Percentiles rank a stretch among this genome's conserved stretches.
These are phyloP conservation scores for Penicillium sp. DNA, from an alignment of 2,329 filamentous ascomycete genomes.

Conservation along the genomic window DNA sequence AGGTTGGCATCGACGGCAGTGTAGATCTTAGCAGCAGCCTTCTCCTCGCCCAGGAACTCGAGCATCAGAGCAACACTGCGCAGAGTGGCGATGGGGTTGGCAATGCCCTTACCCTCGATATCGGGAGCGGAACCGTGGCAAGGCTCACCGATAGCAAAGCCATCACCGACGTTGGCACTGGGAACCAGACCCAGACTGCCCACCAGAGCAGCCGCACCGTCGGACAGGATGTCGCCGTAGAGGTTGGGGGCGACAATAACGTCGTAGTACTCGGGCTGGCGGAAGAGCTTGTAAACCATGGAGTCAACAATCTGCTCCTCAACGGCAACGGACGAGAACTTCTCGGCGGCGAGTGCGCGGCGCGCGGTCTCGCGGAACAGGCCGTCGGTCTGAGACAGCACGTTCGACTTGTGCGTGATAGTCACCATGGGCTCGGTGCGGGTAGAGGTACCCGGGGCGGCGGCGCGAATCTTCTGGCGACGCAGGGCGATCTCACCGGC, in stretches of 20 bases:
- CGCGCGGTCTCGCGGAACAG: constrained; percentile 82
- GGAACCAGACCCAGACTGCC: constrained; percentile 89
- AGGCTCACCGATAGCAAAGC: constrained; percentile 94
- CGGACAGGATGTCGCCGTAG: constrained; percentile 94
- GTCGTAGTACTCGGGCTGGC: constrained; percentile 90
- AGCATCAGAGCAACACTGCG: constrained; percentile 90
- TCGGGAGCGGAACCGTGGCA: constrained; percentile 96
- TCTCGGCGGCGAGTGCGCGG: constrained; percentile 61
- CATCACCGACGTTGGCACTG: constrained; percentile 88
- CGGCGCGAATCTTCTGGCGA: constrained; percentile 71
- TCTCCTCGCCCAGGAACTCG: constrained; percentile 85
- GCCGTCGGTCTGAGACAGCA: constrained; percentile 91
- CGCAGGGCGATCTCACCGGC: constrained; percentile 91
- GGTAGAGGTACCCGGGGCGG: constrained; percentile 43
- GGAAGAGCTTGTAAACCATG: constrained; percentile 99
- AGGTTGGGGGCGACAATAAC: constrained; percentile 97
- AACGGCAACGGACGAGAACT: constrained; percentile 62
- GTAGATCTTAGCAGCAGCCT: constrained; percentile 85
- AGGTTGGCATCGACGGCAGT: constrained; percentile 86
- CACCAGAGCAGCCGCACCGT: constrained; percentile 90
- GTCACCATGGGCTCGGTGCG: constrained; percentile 74
- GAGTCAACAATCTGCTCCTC: constrained; percentile 99
- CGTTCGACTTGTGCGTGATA: constrained; percentile 98
- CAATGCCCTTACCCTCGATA: constrained; percentile 86
- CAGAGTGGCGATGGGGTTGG: constrained; percentile 94